Evolutionary conservation across 2,329 filamentous ascomycete species (phyloP).

Genomic region (Escovopsis weberi): DNA sequence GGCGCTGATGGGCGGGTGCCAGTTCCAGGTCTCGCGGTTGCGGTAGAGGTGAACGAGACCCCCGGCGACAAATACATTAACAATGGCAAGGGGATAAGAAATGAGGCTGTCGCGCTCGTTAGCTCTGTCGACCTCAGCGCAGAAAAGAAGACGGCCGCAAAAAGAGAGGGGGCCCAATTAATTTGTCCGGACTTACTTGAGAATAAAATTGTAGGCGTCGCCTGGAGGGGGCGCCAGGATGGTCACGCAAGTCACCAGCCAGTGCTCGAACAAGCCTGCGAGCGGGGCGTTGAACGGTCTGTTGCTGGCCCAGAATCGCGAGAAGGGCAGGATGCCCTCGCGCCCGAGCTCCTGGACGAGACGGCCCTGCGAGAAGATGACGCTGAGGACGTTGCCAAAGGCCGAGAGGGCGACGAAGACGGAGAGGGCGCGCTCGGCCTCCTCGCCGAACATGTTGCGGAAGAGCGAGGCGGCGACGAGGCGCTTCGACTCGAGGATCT

Average conservation of each 20-base stretch:
- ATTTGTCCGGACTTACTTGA: constrained; percentile 29
- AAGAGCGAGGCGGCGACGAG: constrained; percentile 41
- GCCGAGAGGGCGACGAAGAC: constrained; percentile 55
- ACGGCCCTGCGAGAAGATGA: constrained; percentile 55
- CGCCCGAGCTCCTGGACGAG: constrained; percentile 52
- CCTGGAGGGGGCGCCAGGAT: constrained; percentile 54
- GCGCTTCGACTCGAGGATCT: constrained; percentile 35
- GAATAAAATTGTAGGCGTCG: constrained; percentile 50
- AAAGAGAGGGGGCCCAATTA: too few relatives aligned
- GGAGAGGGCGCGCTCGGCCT: constrained; percentile 43
- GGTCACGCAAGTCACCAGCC: constrained; percentile 47
- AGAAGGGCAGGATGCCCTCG: constrained; percentile 51
- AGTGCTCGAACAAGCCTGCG: constrained; percentile 48
- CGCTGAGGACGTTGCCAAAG: constrained; percentile 51
- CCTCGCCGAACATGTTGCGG: constrained; percentile 38
- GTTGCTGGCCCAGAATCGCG: constrained; percentile 48
- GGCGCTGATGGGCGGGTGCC: constrained; percentile 40
- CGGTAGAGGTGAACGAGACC: constrained; percentile 40
- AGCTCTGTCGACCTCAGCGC: too few relatives aligned
- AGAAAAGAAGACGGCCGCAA: too few relatives aligned
- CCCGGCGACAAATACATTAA: constrained; percentile 39
- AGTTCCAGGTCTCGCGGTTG: constrained; percentile 31
- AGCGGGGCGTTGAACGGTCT: constrained; percentile 48
- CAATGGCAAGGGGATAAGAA: constrained; percentile 46
- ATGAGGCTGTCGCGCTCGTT: constrained; percentile 31